phyloP scores from a whole-genome alignment of 2,329 filamentous ascomycete genomes.

The Aspergillus niger region DNA sequence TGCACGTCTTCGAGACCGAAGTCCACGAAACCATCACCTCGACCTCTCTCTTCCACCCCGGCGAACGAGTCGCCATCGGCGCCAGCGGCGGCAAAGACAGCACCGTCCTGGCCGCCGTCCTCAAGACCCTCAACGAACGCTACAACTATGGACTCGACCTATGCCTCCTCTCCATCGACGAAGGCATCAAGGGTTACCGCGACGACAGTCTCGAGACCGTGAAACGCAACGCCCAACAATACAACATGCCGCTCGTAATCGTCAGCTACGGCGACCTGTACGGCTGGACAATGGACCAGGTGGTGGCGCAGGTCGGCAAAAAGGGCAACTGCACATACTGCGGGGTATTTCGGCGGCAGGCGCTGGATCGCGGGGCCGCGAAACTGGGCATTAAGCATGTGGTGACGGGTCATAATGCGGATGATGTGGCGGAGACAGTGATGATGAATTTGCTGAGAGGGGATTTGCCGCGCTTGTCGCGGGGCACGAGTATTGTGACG shows the following conservation, averaged over 20 bases:
- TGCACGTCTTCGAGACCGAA: conserved; percentile 85
- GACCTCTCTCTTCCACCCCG: conserved; percentile 76
- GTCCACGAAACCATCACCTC: conserved; percentile 88
- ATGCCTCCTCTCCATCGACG: conserved; percentile 87
- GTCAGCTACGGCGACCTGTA: conserved; percentile 93
- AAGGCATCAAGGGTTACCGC: conserved; percentile 94
- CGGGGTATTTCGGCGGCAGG: conserved; percentile 92
- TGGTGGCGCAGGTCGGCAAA: conserved; percentile 93
- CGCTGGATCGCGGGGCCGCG: conserved; percentile 87
- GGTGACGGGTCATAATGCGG: conserved; percentile 95
- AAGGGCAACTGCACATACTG: conserved; percentile 99
- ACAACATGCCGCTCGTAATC: conserved; percentile 87
- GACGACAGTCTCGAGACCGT: conserved; percentile 97
- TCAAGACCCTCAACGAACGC: conserved; percentile 91
- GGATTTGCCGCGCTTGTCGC: conserved; percentile 80
- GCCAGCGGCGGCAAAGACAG: conserved; percentile 97
- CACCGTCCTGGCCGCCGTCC: conserved; percentile 88
- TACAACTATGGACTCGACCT: conserved; percentile 84
- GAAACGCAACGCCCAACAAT: conserved; percentile 87
- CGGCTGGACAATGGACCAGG: conserved; percentile 99
- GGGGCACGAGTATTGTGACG: conserved; percentile 88
- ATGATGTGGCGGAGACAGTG: conserved; percentile 95
- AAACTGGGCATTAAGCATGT: conserved; percentile 87
- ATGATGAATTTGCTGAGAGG: conserved; percentile 95
- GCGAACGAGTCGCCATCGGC: conserved; percentile 89